Evolutionary conservation across 306 rosid species (phyloP), one percentile per base, ranked within the genome.

Genomic region (Carpinus viminea): DNA sequence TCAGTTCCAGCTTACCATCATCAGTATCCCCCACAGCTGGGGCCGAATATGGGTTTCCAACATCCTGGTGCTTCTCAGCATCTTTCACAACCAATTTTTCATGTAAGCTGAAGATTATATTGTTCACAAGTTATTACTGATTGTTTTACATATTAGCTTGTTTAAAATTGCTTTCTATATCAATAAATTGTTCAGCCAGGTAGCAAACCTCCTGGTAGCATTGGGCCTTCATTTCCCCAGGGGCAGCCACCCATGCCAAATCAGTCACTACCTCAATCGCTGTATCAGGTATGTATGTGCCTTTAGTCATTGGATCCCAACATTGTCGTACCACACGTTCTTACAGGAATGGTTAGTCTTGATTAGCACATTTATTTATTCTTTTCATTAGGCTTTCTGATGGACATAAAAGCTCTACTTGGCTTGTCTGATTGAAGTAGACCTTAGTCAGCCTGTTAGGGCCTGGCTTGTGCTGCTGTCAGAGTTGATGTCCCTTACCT

Each of bases 11-110:
- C 70, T 83, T 93, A 84, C 80, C 98, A 91, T 72, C 92, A 87
- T 72, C 98, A 90, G 73, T 91, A 91, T 85, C 86, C 96, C 51
- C 96, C 82, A 0, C 97, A 89, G 78, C 84, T 85, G 87, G 94
- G 90, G 47, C 75, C 85, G 46, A 93, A 83, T 83, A 12, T 88
- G 76, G 91, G 90, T 77, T 93, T 80, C 85, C 97, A 91, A 77
- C 98, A 93, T 74, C 76, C 83, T 57, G 83, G 88, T 75, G 83
- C 91, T 74, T 85, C 98, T 53, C 97, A 90, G 84, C 93, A 85
- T 85, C 86, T 70, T 83, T 81, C 90, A 6, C 98, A 87, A 72
- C 85, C 93, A 76, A 81, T 91, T 86, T 93, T 80, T 91, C 99
- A 93, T 81, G 99, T 95, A 89, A 93, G 97, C 74, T 71, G 81